Conservation (phyloP, 331 rosid species). For the Pyracantha coccinea region DNA sequence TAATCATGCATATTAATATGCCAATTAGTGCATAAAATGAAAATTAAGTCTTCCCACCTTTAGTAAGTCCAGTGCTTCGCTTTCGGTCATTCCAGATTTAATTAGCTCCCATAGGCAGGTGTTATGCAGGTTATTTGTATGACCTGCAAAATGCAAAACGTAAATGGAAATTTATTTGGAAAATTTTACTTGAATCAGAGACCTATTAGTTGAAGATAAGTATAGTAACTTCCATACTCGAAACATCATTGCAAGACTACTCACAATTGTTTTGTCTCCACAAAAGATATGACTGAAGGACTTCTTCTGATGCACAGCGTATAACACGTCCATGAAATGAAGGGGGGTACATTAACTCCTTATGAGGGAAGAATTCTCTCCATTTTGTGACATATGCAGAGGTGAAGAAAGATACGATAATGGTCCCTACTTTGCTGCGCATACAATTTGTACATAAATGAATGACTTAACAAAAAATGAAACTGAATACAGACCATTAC, state of each 20-base stretch:
- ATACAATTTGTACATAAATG: background rate
- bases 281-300: slow-evolving; percentile 67
- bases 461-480: background rate
- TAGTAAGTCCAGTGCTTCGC: slow-evolving; percentile 38
- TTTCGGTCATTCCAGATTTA: slow-evolving; percentile 44
- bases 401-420: slow-evolving; percentile 60
- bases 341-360: slow-evolving; percentile 43
- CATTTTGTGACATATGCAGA: slow-evolving; percentile 52
- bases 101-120: slow-evolving; percentile 60
- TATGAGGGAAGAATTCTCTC: slow-evolving; percentile 50
- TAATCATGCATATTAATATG: background rate
- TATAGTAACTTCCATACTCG: background rate
- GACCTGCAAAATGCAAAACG: slow-evolving; percentile 24
- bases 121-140: slow-evolving; percentile 39
- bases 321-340: slow-evolving; percentile 48
- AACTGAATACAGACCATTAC: background rate
- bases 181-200: too few relatives aligned
- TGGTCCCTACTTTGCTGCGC: slow-evolving; percentile 59
- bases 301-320: slow-evolving; percentile 56
- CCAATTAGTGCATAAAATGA: background rate
- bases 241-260: slow-evolving; percentile 6
- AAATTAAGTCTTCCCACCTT: slow-evolving; percentile 17
- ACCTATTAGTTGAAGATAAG: background rate
- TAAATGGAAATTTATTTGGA: background rate
- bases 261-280: slow-evolving; percentile 73